These are phyloP conservation scores for Ophiostoma sp. DNA, from an alignment of 2,329 filamentous ascomycete genomes.

Conservation along the genomic window DNA sequence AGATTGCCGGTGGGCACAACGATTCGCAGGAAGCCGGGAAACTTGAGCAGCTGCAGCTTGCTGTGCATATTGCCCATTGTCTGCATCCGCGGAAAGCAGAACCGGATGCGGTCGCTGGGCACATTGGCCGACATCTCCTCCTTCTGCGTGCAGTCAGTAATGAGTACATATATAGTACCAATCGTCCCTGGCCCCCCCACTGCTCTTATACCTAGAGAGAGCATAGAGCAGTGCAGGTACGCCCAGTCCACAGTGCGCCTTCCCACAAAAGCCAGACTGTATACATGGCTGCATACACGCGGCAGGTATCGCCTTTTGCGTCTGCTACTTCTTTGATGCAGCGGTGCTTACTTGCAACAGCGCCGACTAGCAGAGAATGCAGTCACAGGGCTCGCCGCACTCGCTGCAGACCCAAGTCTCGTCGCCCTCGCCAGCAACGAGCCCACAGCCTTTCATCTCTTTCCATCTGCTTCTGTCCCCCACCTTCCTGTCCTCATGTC, in stretches of 20 bases:
- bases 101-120: conserved; percentile 52
- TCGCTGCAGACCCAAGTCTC: not conserved
- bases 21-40: conserved; percentile 65
- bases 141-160: conserved; percentile 38
- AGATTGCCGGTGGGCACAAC: conserved; percentile 86
- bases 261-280: not conserved
- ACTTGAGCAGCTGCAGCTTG: conserved; percentile 87
- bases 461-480: not conserved
- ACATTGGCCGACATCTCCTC: conserved; percentile 45
- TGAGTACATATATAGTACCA: no score
- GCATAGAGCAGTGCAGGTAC: not conserved
- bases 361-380: not conserved
- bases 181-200: not conserved
- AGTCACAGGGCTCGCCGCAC: not conserved
- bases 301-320: not conserved
- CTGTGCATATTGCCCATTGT: conserved; percentile 80
- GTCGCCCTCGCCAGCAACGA: not conserved
- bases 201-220: not conserved
- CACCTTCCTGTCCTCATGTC: no score
- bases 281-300: not conserved
- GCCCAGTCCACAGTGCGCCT: not conserved
- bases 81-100: conserved; percentile 79
- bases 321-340: not conserved
- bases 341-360: not conserved
- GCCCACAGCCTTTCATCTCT: not conserved